Evolutionary conservation across 176 grass and related monocot genomes (phyloP), one percentile per base, ranked within the genome.

Genomic region (Rhynchospora pubera): DNA sequence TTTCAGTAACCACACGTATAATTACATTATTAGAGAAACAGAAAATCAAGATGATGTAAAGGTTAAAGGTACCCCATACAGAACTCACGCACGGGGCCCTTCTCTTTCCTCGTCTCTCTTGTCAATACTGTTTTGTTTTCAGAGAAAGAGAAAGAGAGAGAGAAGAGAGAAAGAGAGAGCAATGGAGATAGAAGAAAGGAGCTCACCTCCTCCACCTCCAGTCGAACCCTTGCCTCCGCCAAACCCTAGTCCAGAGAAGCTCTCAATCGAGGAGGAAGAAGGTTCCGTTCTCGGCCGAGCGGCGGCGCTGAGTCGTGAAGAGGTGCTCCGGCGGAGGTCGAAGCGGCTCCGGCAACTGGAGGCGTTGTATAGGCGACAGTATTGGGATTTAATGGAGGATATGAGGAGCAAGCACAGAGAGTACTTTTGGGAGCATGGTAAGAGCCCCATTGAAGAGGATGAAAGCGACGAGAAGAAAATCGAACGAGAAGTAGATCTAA

Each of bases 341-440:
- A 88, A 89, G 6, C 87, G 90, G 2, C 48, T 88, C 6, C 77
- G 57, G 14, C 87, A 83, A 18, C 85, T 97, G 21, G 81, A 48
- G 16, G 79, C 32, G 45, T 22, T 87, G 22, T 94, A 98, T 79
- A 79, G 87, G 57, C 77, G 63, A 2, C 87, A 93, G 5, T 94
- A 98, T 82, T 98, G 95, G 95, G 74, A 72, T 30, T 79, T 98
- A 22, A 66, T 84, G 16, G 90, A 98, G 92, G 92, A 98, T 85
- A 83, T 98, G 83, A 79, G 92, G 62, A 32, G 75, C 60, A 88
- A 88, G 67, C 86, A 94, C 82, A 84, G 90, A 16, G 88, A 94
- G 71, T 98, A 98, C 84, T 90, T 86, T 18, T 93, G 92, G 88
- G 91, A 89, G 46, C 70, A 92, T 57, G 95, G 92, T 6, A 80